Conservation (phyloP, 257 asterid species). For the Mitragyna speciosa region DNA sequence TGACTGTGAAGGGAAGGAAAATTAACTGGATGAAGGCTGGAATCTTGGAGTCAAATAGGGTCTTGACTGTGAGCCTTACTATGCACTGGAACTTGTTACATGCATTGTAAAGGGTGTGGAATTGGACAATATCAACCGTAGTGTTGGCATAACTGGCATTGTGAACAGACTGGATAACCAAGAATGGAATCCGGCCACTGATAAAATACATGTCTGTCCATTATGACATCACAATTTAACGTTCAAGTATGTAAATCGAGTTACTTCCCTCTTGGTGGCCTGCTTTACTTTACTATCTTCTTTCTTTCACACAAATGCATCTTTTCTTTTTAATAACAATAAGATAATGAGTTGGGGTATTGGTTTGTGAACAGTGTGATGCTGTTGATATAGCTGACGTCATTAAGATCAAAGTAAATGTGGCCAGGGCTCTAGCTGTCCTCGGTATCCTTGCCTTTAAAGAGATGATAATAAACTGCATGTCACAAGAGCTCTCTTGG, state of each 20-base stretch:
- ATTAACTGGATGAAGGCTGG: slow-evolving; percentile 99
- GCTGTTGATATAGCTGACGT: slow-evolving; percentile 70
- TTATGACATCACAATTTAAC: slow-evolving; percentile 70
- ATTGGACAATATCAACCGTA: slow-evolving; percentile 57
- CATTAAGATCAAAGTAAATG: slow-evolving; percentile 57
- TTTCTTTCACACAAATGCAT: background rate
- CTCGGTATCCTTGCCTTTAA: slow-evolving; percentile 54
- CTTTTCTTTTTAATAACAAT: background rate
- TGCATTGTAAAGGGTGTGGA: slow-evolving; percentile 88
- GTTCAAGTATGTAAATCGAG: slow-evolving; percentile 53
- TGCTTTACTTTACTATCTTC: background rate
- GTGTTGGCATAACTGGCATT: slow-evolving; percentile 54
- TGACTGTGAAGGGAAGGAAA: slow-evolving; percentile 91
- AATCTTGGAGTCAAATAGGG: slow-evolving; percentile 59
- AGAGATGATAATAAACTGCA: slow-evolving; percentile 84
- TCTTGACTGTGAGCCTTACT: slow-evolving; percentile 83
- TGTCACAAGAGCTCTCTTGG: slow-evolving; percentile 95
- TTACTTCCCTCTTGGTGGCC: background rate
- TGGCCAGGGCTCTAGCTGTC: slow-evolving; percentile 56
- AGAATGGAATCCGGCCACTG: slow-evolving; percentile 94
- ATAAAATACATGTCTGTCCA: slow-evolving; percentile 63
- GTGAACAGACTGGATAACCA: slow-evolving; percentile 86
- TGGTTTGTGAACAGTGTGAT: slow-evolving; percentile 56
- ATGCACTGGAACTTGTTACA: slow-evolving; percentile 78
- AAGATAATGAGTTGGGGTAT: background rate